Conservation (phyloP, 2,329 filamentous ascomycete species). For the Chaetothyriales sp. region DNA sequence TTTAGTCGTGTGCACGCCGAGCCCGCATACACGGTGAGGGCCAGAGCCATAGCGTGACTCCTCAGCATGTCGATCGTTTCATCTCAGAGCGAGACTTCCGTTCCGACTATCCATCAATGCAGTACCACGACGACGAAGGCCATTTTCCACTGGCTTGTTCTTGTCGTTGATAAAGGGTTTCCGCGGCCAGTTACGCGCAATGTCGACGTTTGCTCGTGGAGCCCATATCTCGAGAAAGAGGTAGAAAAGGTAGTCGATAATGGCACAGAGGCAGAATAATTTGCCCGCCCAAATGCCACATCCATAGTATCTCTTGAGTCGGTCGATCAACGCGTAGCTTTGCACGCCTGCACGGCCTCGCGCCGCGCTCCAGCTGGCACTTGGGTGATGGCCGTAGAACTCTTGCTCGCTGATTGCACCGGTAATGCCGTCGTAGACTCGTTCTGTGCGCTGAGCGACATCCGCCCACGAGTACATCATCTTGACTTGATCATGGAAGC, state of each 20-base stretch:
- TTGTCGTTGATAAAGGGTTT: conserved; percentile 38
- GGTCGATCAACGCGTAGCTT: conserved; percentile 85
- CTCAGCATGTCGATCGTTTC: not conserved
- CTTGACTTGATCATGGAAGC: conserved; percentile 92
- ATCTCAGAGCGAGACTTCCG: conserved; percentile 15
- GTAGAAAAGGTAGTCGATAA: conserved; percentile 87
- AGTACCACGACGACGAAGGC: conserved; percentile 11
- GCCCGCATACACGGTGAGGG: too few relatives aligned
- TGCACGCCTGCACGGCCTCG: conserved; percentile 57
- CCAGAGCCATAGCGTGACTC: too few relatives aligned
- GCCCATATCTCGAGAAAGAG: conserved; percentile 77
- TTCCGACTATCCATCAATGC: conserved; percentile 19
- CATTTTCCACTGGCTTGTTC: conserved; percentile 19
- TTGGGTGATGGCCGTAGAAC: conserved; percentile 71
- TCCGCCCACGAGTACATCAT: conserved; percentile 99
- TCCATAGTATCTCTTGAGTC: conserved; percentile 90
- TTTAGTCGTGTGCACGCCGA: too few relatives aligned
- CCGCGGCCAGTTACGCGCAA: conserved; percentile 81
- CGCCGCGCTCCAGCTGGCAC: conserved; percentile 55
- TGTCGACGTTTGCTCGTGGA: conserved; percentile 73
- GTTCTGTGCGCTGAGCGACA: conserved; percentile 81
- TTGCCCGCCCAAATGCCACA: conserved; percentile 98
- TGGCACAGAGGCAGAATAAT: conserved; percentile 84
- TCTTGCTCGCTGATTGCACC: conserved; percentile 74
- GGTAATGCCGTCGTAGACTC: conserved; percentile 87